phyloP scores from a whole-genome alignment of 305 asterid genomes.

The Caryopteris hybrid region DNA sequence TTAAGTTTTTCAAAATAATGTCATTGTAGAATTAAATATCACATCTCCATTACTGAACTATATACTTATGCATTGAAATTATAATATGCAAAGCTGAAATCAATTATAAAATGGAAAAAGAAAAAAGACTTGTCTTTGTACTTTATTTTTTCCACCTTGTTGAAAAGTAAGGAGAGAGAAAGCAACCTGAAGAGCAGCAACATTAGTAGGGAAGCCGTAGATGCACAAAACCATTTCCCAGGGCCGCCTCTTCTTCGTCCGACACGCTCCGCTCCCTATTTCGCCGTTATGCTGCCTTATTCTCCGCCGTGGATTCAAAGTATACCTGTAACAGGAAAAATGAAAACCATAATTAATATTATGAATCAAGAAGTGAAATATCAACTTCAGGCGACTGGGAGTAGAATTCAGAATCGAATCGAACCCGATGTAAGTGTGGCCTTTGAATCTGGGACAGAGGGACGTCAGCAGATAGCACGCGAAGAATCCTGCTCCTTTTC shows the following conservation, averaged over 20 bases:
- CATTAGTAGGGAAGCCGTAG: slow-evolving; percentile 76
- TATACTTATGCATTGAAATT: neutral
- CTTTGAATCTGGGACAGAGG: slow-evolving; percentile 70
- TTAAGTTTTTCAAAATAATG: neutral
- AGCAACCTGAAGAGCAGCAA: slow-evolving; percentile 46
- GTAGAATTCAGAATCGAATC: neutral
- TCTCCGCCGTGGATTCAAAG: slow-evolving; percentile 80
- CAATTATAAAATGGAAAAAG: neutral
- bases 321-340: slow-evolving; percentile 35
- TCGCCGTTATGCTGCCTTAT: slow-evolving; percentile 94
- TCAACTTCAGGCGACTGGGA: neutral
- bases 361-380: neutral
- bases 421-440: slow-evolving; percentile 81
- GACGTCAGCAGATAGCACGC: slow-evolving; percentile 77
- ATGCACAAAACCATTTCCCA: slow-evolving; percentile 94
- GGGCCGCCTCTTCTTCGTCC: slow-evolving; percentile 78
- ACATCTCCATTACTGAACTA: neutral
- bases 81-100: neutral
- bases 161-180: neutral
- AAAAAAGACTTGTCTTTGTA: neutral
- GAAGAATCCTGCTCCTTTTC: slow-evolving; percentile 36
- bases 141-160: neutral
- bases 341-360: neutral
- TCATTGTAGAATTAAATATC: neutral
- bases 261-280: slow-evolving; percentile 60